These are phyloP conservation scores for Suhomyces guaymorum DNA, from an alignment of 1,139 yeast species.

Conservation along the genomic window DNA sequence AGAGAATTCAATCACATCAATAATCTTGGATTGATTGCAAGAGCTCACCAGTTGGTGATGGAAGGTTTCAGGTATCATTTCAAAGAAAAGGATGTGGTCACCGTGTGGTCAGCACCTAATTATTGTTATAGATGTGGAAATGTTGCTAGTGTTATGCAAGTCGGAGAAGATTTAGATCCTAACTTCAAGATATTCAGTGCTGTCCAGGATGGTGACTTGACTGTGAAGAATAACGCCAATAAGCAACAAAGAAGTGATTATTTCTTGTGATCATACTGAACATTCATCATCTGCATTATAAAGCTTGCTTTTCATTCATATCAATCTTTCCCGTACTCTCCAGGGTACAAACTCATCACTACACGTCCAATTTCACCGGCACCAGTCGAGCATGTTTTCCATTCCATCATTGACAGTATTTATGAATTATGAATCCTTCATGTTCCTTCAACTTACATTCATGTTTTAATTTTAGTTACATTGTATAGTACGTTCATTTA, in stretches of 20 bases:
- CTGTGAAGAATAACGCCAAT: slow-evolving; percentile 65
- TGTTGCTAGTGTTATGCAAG: slow-evolving; percentile 97
- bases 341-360: no score
- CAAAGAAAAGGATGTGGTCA: slow-evolving; percentile 91
- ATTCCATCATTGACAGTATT: slow-evolving; percentile 16
- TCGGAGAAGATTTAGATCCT: slow-evolving; percentile 83
- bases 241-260: slow-evolving; percentile 81
- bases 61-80: slow-evolving; percentile 97
- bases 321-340: slow-evolving; percentile 1
- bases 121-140: slow-evolving; percentile 98
- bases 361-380: no score
- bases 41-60: slow-evolving; percentile 98
- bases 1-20: slow-evolving; percentile 93
- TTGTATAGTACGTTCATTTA: slow-evolving; percentile 11
- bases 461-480: slow-evolving; percentile 5
- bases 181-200: slow-evolving; percentile 93
- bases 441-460: slow-evolving; percentile 6
- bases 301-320: slow-evolving; percentile 2
- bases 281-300: slow-evolving; percentile 5
- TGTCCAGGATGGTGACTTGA: slow-evolving; percentile 80
- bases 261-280: slow-evolving; percentile 46
- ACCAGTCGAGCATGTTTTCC: no score
- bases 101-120: slow-evolving; percentile 98
- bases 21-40: slow-evolving; percentile 80
- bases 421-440: slow-evolving; percentile 18